Conservation (phyloP, 2,329 filamentous ascomycete species). For the Cladosporium sp. region DNA sequence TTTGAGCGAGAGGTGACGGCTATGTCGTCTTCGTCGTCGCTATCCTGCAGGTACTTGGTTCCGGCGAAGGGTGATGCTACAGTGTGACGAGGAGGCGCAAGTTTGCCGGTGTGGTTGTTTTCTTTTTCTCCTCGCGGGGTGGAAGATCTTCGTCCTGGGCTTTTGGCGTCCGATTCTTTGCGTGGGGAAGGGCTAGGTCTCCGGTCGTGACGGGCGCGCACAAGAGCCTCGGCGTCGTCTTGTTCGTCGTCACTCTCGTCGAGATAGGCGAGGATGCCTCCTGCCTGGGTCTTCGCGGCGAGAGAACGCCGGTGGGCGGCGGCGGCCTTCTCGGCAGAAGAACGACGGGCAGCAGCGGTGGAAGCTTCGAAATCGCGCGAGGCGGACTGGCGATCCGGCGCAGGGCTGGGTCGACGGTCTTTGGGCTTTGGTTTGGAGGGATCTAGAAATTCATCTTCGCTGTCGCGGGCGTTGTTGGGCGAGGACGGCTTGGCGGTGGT, state of each 20-base stretch:
- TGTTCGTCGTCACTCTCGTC: constrained; percentile 30
- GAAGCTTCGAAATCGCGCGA: constrained; percentile 1
- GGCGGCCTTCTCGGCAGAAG: constrained; percentile 1
- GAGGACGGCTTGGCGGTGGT: constrained; percentile 15
- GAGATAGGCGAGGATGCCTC: constrained; percentile 29
- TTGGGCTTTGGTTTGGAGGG: constrained; percentile 15
- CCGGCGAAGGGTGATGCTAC: constrained; percentile 33
- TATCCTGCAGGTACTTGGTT: constrained; percentile 34
- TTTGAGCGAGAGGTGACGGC: constrained; percentile 26
- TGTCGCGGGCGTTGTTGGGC: constrained; percentile 18
- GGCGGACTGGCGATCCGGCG: constrained; percentile 19
- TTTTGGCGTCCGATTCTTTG: constrained; percentile 5
- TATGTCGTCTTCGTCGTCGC: constrained; percentile 28
- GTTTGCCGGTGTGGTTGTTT: constrained; percentile 15
- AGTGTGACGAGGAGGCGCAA: constrained; percentile 25
- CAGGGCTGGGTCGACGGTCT: constrained; percentile 28
- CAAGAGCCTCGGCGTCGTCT: constrained; percentile 6
- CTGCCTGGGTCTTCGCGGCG: constrained; percentile 24
- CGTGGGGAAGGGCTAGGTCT: constrained; percentile 26
- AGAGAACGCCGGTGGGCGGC: not conserved
- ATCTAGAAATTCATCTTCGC: constrained; percentile 28
- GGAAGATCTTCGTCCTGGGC: constrained; percentile 17
- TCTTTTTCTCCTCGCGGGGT: constrained; percentile 24
- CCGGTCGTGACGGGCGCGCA: constrained; percentile 16
- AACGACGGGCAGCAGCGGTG: constrained; percentile 3